Base-by-base conservation (phyloP, 306 rosid genomes). In the Heteromeles arbutifolia region DNA sequence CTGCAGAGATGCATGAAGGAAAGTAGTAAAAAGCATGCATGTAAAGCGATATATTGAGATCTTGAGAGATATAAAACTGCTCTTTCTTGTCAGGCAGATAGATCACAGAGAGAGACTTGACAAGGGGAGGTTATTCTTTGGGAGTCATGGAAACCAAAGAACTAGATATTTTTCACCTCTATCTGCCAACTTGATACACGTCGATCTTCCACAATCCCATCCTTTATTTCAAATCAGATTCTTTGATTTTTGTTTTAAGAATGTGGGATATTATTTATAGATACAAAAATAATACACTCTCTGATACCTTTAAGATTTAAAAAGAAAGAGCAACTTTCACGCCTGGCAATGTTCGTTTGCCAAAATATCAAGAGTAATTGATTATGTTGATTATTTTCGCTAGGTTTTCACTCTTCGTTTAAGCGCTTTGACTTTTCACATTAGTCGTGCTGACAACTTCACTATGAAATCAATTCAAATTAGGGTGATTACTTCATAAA, bases 171-270 rank as follows among this genome's bases (percentile, higher is more conserved):
- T 34, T 69, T 37, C 69, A 53, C 54, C 77, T 62, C 83, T 70
- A 24, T 57, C 52, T 29, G 17, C 69, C 65, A 54, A 78, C 48
- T n/a, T 78, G 75, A 5, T 48, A 50, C 24, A 8, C 26, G 6
- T 65, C 29, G 75, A 77, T 69, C 81, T 77, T 65, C 58, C 50
- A 45, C 19, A 70, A 53, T 79, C 84, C 72, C 69, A 59, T n/a
- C 50, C 78, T 79, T 48, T 48, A 48, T 5, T 70, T 86, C 84
- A 75, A 77, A 81, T 78, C 80, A 78, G n/a, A 26, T 43, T 7
- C 8, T 24, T n/a, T 17, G 1, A 3, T 37, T 25, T 24, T 39
- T 19, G 2, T 48, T 48, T 15, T 4, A 48, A 48, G 53, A 4
- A 5, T 15, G 3, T 18, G 54, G 17, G 54, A 48, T 15, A 6